These are phyloP conservation scores for Colletotrichum tabaci DNA, from an alignment of 2,329 filamentous ascomycete genomes.

Conservation along the genomic window DNA sequence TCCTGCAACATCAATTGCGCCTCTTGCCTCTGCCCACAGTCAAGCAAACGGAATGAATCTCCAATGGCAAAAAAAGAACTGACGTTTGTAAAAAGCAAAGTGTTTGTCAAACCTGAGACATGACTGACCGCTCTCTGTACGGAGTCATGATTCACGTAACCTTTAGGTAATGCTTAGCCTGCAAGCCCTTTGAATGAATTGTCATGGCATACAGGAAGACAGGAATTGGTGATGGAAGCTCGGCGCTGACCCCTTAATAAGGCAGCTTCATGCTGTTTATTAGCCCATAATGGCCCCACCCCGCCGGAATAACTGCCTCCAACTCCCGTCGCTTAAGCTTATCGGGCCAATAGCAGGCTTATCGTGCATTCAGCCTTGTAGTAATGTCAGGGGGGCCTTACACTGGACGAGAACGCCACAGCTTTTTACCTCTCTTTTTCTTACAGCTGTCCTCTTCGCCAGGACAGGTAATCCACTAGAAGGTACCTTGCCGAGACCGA, in stretches of 20 bases:
- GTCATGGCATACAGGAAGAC: background rate
- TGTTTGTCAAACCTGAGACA: background rate
- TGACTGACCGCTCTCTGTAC: slow-evolving; percentile 18
- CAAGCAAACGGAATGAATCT: background rate
- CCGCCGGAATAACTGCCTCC: slow-evolving; percentile 20
- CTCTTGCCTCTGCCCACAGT: background rate
- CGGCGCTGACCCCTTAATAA: slow-evolving; percentile 28
- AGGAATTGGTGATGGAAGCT: slow-evolving; percentile 26
- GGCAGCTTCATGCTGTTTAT: slow-evolving; percentile 12
- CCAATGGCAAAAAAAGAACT: background rate
- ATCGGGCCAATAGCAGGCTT: slow-evolving; percentile 38
- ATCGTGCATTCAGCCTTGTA: slow-evolving; percentile 37
- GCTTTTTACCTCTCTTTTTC: slow-evolving; percentile 32
- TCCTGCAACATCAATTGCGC: background rate
- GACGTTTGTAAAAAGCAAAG: background rate
- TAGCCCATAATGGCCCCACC: background rate
- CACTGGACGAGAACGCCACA: slow-evolving; percentile 21
- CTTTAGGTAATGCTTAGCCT: slow-evolving; percentile 28
- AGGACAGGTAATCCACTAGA: slow-evolving; percentile 35
- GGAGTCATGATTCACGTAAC: slow-evolving; percentile 36
- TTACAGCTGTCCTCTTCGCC: slow-evolving; percentile 43
- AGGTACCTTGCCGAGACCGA: slow-evolving; percentile 29
- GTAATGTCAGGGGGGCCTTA: background rate
- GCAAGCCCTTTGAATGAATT: background rate
- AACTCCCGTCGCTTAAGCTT: slow-evolving; percentile 32